Conservation (phyloP, 345 rosid species). For the Carallia brachiata region DNA sequence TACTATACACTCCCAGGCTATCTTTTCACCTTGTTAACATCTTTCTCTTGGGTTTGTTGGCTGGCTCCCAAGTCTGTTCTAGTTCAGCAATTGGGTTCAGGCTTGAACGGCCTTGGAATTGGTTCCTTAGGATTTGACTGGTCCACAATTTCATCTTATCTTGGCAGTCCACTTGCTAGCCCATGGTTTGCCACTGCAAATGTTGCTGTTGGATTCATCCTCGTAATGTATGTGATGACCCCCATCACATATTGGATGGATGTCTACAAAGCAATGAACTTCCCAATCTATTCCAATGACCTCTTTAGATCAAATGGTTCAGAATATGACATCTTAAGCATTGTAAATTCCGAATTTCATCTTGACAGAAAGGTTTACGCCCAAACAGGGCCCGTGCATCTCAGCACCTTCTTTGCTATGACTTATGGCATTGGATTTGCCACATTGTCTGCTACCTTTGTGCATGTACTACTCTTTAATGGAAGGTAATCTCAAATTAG, state of each 20-base stretch:
- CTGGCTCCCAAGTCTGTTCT: slow-evolving; percentile 56
- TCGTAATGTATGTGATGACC: slow-evolving; percentile 55
- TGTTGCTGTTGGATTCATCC: slow-evolving; percentile 51
- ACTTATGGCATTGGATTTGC: slow-evolving; percentile 85
- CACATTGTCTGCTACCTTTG: slow-evolving; percentile 57
- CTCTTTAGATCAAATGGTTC: slow-evolving; percentile 55
- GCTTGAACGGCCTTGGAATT: slow-evolving; percentile 65
- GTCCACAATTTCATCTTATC: slow-evolving; percentile 64
- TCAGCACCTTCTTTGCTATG: slow-evolving; percentile 74
- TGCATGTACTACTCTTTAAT: slow-evolving; percentile 64
- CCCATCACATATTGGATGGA: slow-evolving; percentile 67
- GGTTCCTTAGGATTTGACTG: slow-evolving; percentile 77
- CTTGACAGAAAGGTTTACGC: slow-evolving; percentile 53
- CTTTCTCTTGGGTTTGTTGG: slow-evolving; percentile 88
- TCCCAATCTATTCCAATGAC: slow-evolving; percentile 51
- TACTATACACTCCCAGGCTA: slow-evolving; percentile 68
- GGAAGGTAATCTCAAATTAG: slow-evolving; percentile 12
- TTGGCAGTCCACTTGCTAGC: slow-evolving; percentile 80
- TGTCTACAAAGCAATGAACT: slow-evolving; percentile 64
- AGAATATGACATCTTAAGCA: slow-evolving; percentile 49
- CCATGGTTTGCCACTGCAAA: slow-evolving; percentile 81
- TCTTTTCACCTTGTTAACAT: slow-evolving; percentile 45
- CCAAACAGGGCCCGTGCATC: slow-evolving; percentile 45
- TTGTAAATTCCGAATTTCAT: slow-evolving; percentile 51
- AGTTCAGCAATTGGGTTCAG: slow-evolving; percentile 75